Evolutionary conservation across 345 rosid species (phyloP).

Genomic region (Gossypium stocksii): DNA sequence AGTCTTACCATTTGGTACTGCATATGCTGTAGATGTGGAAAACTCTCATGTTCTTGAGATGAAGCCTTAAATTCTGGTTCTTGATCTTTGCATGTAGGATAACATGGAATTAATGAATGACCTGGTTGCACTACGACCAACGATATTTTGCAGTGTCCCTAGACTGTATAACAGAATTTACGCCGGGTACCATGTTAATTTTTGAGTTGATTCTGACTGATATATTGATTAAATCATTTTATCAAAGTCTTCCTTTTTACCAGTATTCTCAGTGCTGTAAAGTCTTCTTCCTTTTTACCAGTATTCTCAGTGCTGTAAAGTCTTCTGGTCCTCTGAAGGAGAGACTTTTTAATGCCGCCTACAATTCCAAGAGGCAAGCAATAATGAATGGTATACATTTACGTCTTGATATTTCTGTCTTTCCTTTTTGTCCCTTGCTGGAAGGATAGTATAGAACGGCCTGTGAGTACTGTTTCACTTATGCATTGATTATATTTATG

Average conservation of each 20-base stretch:
- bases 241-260: slow-evolving; percentile 34
- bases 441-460: background rate
- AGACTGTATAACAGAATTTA: slow-evolving; percentile 89
- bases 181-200: slow-evolving; percentile 45
- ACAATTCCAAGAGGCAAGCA: slow-evolving; percentile 92
- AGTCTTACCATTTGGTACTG: slow-evolving; percentile 6
- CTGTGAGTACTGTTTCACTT: background rate
- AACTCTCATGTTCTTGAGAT: slow-evolving; percentile 11
- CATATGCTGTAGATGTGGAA: background rate
- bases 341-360: slow-evolving; percentile 95
- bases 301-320: slow-evolving; percentile 77
- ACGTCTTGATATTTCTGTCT: slow-evolving; percentile 9
- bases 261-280: slow-evolving; percentile 80
- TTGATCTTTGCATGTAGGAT: slow-evolving; percentile 50
- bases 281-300: slow-evolving; percentile 54
- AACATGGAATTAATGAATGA: slow-evolving; percentile 87
- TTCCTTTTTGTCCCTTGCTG: background rate
- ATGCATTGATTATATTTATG: background rate
- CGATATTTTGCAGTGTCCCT: slow-evolving; percentile 93
- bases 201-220: slow-evolving; percentile 14
- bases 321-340: slow-evolving; percentile 76
- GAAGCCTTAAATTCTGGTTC: slow-evolving; percentile 12
- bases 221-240: slow-evolving; percentile 16
- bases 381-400: slow-evolving; percentile 61
- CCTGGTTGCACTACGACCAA: slow-evolving; percentile 87